Conservation (phyloP, 306 rosid genomes). For the Vigna angularis region DNA sequence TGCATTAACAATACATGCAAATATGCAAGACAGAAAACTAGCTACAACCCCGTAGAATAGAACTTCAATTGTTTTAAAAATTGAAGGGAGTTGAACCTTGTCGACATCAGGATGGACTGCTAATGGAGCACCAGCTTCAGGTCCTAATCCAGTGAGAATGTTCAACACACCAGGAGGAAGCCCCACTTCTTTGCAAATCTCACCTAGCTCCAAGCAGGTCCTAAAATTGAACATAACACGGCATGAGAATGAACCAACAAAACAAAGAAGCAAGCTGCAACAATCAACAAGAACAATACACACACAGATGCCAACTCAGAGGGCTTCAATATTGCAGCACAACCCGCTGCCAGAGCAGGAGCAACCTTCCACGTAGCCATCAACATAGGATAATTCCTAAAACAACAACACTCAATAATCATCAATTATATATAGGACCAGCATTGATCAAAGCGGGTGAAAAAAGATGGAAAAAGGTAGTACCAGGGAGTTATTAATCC, state of each 20-base stretch:
- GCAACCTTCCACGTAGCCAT: constrained; percentile 99
- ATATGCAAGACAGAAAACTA: neutral
- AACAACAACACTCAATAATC: constrained; percentile 28
- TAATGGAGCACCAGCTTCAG: constrained; percentile 97
- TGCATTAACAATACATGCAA: neutral
- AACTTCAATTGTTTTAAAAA: constrained; percentile 33
- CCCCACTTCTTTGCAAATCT: constrained; percentile 77
- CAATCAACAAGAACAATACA: constrained; percentile 41
- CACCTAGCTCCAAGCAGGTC: constrained; percentile 89
- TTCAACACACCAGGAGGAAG: constrained; percentile 89
- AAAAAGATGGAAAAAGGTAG: constrained; percentile 19
- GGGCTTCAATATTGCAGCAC: constrained; percentile 97
- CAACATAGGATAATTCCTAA: constrained; percentile 90
- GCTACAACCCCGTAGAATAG: neutral
- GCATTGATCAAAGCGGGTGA: neutral
- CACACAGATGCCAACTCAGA: constrained; percentile 96
- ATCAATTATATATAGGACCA: neutral
- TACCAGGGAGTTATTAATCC: constrained; percentile 96
- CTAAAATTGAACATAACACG: constrained; percentile 50
- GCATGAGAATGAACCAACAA: constrained; percentile 14
- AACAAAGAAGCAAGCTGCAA: constrained; percentile 35
- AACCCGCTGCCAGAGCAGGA: constrained; percentile 97
- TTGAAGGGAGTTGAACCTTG: constrained; percentile 60
- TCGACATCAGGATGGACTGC: constrained; percentile 92
- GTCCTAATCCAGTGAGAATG: constrained; percentile 88